A percentile compares a stretch with the other conserved stretches of the same genome.
These are phyloP conservation scores for Colletotrichum sp. DNA, from an alignment of 2,329 filamentous ascomycete genomes.

Conservation along the genomic window DNA sequence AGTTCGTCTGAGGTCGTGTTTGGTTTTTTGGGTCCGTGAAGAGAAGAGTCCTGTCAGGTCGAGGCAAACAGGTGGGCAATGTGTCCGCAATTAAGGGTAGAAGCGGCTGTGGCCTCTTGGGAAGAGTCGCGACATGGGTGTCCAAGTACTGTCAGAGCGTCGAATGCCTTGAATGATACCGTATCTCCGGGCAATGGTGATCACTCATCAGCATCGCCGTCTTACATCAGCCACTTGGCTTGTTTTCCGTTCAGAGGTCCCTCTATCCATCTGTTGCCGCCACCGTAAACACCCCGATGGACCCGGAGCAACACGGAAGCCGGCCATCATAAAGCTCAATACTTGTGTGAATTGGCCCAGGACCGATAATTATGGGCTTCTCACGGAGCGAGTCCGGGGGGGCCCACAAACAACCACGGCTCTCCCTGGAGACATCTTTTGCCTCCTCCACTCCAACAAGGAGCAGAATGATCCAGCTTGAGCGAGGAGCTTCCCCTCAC, in stretches of 20 bases:
- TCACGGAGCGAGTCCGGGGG: neutral
- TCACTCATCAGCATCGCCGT: neutral
- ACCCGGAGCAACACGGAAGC: neutral
- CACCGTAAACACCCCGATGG: neutral
- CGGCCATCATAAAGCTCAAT: neutral
- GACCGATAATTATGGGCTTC: constrained; percentile 5
- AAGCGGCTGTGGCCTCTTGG: constrained; percentile 6
- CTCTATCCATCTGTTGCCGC: neutral
- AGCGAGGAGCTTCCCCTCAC: constrained; percentile 6
- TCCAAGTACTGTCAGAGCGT: neutral
- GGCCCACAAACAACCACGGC: neutral
- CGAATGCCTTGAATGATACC: neutral
- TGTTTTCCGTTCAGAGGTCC: neutral
- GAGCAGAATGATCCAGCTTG: neutral
- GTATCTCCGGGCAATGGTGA: neutral
- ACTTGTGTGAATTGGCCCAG: neutral
- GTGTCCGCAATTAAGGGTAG: constrained; percentile 1
- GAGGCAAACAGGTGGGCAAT: constrained; percentile 1
- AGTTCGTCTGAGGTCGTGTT: neutral
- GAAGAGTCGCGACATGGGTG: neutral
- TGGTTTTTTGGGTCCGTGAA: neutral
- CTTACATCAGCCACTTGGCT: neutral
- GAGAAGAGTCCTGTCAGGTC: neutral
- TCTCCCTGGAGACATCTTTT: neutral
- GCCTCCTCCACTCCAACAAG: neutral